Percentiles rank a stretch among this genome's conserved stretches.
phyloP scores from a whole-genome alignment of 2,329 filamentous ascomycete species.

The Dactylellina sp. region DNA sequence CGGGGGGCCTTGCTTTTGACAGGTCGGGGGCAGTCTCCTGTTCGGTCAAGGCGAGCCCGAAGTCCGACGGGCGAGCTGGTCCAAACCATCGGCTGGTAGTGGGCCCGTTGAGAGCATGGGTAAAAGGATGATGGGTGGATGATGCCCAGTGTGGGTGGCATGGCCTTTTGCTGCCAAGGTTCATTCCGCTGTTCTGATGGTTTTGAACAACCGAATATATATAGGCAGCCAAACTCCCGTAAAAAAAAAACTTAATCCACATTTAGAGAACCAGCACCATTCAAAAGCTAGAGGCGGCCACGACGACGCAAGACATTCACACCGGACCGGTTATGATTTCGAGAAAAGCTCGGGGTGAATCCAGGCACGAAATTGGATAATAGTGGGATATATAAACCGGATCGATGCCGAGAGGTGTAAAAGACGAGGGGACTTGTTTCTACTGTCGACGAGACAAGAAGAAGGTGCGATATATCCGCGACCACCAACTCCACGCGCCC shows the following conservation, averaged over 20 bases:
- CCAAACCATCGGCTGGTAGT: too few species aligned
- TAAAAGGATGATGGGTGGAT: background rate
- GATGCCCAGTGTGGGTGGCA: background rate
- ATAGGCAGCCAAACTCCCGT: constrained; percentile 52
- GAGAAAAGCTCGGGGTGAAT: constrained; percentile 54
- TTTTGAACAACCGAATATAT: constrained; percentile 49
- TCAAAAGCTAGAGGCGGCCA: constrained; percentile 27
- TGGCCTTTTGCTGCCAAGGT: background rate
- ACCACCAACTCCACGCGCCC: constrained; percentile 1
- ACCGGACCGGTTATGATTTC: constrained; percentile 56
- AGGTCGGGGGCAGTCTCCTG: constrained; percentile 38
- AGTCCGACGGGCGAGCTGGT: constrained; percentile 9
- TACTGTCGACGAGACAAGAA: constrained; percentile 57
- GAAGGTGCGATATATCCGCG: constrained; percentile 47
- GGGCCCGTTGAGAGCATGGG: background rate
- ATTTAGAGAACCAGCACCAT: constrained; percentile 23
- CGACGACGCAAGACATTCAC: constrained; percentile 33
- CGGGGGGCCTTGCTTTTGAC: constrained; percentile 11
- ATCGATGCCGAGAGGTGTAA: constrained; percentile 57
- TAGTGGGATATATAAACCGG: constrained; percentile 30
- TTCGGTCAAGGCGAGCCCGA: constrained; percentile 49
- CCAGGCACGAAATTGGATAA: constrained; percentile 57
- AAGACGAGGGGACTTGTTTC: constrained; percentile 56
- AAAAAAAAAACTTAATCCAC: constrained; percentile 37
- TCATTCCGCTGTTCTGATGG: constrained; percentile 22